Conservation (phyloP, 2,329 filamentous ascomycete genomes). For the Cercospora zeae-maydis region DNA sequence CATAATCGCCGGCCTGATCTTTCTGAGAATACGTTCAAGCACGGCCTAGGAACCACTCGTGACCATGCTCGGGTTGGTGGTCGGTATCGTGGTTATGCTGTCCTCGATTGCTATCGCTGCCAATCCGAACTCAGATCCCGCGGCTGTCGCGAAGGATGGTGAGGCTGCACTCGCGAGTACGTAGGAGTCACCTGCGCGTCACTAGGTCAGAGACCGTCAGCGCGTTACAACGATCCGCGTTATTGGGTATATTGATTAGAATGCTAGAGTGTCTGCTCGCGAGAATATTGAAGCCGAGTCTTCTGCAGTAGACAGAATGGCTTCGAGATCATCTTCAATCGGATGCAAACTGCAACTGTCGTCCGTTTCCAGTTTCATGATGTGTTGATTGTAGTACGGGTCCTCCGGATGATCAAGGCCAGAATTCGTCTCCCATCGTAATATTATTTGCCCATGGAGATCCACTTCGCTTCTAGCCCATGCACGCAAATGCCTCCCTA, state of each 20-base stretch:
- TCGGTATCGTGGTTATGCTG: neutral
- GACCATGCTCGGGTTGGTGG: neutral
- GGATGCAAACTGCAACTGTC: neutral
- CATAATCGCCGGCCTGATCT: too few species aligned
- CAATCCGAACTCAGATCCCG: neutral
- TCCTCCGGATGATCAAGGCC: neutral
- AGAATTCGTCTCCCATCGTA: neutral
- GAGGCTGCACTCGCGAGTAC: neutral
- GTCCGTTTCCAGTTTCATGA: neutral
- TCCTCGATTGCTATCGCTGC: neutral
- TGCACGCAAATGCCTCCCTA: neutral
- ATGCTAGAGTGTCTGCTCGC: constrained; percentile 1
- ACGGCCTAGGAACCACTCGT: neutral
- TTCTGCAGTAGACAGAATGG: neutral
- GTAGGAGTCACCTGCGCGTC: neutral
- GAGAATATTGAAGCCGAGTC: constrained; percentile 8
- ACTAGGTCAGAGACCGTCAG: too few species aligned
- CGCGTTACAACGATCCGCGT: neutral
- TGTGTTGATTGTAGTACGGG: neutral
- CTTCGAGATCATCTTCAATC: neutral
- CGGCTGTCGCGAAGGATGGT: neutral
- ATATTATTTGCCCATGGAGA: neutral
- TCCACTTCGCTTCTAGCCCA: neutral
- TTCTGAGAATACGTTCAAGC: too few species aligned
- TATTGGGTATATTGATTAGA: neutral